A percentile compares a stretch with the other conserved stretches of the same genome.
Evolutionary conservation across 352 stramenopile species (phyloP).

Genomic region (Thalassiosira allenii): DNA sequence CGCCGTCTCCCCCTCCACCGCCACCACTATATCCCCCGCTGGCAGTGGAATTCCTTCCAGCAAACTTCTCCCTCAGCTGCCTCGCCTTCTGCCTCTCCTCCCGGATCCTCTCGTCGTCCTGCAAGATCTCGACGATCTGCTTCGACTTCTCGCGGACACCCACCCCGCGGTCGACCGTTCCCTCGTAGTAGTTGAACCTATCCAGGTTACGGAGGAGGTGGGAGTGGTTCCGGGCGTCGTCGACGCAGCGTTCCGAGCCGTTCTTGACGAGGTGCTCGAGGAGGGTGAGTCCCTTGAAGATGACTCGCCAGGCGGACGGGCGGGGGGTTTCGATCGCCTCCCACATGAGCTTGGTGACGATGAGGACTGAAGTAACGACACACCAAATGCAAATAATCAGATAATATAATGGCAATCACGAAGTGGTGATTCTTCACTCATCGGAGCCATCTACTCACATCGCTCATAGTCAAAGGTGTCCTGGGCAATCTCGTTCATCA

Average conservation of each 20-base stretch:
- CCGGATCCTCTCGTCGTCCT: constrained; percentile 87
- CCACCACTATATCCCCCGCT: constrained; percentile 31
- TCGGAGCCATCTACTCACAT: no score
- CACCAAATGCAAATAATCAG: no score
- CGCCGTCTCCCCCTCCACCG: constrained; percentile 32
- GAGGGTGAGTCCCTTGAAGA: constrained; percentile 96
- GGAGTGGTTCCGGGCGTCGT: constrained; percentile 94
- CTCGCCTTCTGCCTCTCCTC: constrained; percentile 88
- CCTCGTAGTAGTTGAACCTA: constrained; percentile 91
- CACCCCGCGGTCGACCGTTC: constrained; percentile 86
- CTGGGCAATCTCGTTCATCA: constrained; percentile 97
- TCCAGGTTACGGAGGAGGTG: constrained; percentile 80
- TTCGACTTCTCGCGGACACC: constrained; percentile 89
- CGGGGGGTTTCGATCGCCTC: constrained; percentile 89
- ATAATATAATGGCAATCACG: neutral
- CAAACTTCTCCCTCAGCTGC: constrained; percentile 85
- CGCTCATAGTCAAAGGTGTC: constrained; percentile 94
- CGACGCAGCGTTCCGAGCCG: constrained; percentile 96
- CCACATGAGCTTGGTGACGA: constrained; percentile 91
- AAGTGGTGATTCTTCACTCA: no score
- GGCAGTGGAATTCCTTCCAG: constrained; percentile 45
- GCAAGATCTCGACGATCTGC: constrained; percentile 85
- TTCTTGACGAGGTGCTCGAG: constrained; percentile 99
- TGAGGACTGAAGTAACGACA: constrained; percentile 66
- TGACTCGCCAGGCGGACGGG: constrained; percentile 93